Evolutionary conservation across 176 grass and related monocot genomes (phyloP), one percentile per base, ranked within the genome.

Genomic region (Tillandsia leiboldiana): DNA sequence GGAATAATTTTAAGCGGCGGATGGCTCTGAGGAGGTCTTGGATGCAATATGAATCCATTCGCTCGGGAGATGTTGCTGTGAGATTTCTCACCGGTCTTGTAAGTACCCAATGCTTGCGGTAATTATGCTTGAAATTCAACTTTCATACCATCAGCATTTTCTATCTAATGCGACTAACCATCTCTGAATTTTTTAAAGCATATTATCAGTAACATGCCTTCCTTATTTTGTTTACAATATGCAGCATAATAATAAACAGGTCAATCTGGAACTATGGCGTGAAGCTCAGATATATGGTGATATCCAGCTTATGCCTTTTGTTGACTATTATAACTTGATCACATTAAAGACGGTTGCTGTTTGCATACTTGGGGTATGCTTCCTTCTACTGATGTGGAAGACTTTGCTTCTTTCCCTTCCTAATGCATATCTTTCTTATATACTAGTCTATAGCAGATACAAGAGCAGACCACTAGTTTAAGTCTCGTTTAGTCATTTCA

Each of bases 221-320:
- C 7, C 9, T 26, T 12, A 18, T 64, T 75, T 68, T 64, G n/a
- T 64, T 3, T 12, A 33, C 56, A 65, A 77, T 66, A 77, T 87
- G 75, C 70, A 90, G 91, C 87, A 90, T 71, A 96, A 84, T 50
- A 87, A 78, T 73, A 81, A 90, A 26, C 76, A 90, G 51, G 87
- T 90, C 70, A 96, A 96, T 79, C 67, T 87, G 76, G 91, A 90
- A 74, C 63, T 96, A 47, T 90, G 91, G 91, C 84, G 57, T 73
- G 91, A 96, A 87, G 82, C 87, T 83, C 76, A 83, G 79, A 69
- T 82, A 42, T 96, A 96, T 70, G 79, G 78, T 75, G 88, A 96
- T 86, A 86, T 91, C 75, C 92, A 96, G 63, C 73, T 96, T 77
- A 86, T 96, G 88, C 92, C 92, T 69, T 96, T 91, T 76, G 92